These are phyloP conservation scores for Gentiana straminea DNA, from an alignment of 257 asterid genomes.

Conservation along the genomic window DNA sequence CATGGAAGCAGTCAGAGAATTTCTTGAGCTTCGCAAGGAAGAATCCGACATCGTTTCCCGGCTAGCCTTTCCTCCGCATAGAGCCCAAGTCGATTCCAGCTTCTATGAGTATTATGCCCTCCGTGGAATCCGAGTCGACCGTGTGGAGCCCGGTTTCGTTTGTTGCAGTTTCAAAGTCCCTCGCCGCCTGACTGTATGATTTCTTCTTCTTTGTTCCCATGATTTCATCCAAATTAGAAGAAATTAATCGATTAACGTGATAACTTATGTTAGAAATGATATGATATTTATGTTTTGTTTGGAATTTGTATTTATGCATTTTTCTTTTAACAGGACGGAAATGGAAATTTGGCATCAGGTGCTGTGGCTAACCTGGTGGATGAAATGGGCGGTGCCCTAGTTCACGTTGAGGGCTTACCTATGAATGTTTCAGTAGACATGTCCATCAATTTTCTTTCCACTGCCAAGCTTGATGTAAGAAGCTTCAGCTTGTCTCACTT, in stretches of 20 bases:
- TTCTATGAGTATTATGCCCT: slow-evolving; percentile 54
- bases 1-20: slow-evolving; percentile 47
- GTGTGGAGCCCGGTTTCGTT: slow-evolving; percentile 41
- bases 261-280: neutral
- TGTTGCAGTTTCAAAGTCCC: slow-evolving; percentile 65
- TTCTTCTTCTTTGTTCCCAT: neutral
- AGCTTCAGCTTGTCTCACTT: neutral
- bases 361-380: slow-evolving; percentile 62
- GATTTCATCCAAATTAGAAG: neutral
- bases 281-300: neutral
- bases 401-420: slow-evolving; percentile 38
- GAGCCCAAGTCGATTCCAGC: slow-evolving; percentile 32
- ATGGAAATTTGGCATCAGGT: slow-evolving; percentile 48
- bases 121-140: slow-evolving; percentile 54
- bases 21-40: slow-evolving; percentile 20
- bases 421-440: slow-evolving; percentile 67
- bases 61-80: slow-evolving; percentile 41
- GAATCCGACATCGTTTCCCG: slow-evolving; percentile 32
- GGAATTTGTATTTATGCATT: neutral
- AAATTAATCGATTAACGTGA: neutral
- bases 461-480: slow-evolving; percentile 59
- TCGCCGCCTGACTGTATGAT: slow-evolving; percentile 51
- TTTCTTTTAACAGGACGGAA: slow-evolving; percentile 28
- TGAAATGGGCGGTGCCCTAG: slow-evolving; percentile 56
- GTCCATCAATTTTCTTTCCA: slow-evolving; percentile 51